These are phyloP conservation scores for Pisolithus marmoratus DNA, from an alignment of 768 basidiomycete genomes.

Conservation along the genomic window DNA sequence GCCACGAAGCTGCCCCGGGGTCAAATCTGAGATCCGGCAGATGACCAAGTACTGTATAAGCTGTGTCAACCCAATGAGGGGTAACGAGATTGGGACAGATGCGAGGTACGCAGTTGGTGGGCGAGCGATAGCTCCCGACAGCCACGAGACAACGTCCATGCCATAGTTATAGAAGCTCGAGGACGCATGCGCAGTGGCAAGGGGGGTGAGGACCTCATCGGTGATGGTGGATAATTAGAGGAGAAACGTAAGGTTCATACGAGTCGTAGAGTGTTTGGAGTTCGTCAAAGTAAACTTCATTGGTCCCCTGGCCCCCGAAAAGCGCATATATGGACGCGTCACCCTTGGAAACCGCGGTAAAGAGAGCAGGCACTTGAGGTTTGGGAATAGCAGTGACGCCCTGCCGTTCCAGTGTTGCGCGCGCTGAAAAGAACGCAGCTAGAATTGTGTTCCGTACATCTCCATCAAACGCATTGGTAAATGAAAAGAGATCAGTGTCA, in stretches of 20 bases:
- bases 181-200: conserved; percentile 51
- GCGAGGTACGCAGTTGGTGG: conserved; percentile 85
- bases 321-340: conserved; percentile 81
- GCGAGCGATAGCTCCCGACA: conserved; percentile 60
- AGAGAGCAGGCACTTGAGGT: conserved; percentile 60
- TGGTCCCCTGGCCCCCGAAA: conserved; percentile 97
- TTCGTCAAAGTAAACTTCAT: conserved; percentile 98
- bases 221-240: conserved; percentile 65
- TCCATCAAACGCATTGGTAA: conserved; percentile 67
- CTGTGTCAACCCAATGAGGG: conserved; percentile 94
- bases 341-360: conserved; percentile 54
- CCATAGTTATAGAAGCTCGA: conserved; percentile 73
- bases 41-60: conserved; percentile 87
- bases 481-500: conserved; percentile 72
- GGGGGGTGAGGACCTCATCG: conserved; percentile 61
- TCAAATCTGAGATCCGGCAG: conserved; percentile 67
- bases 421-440: conserved; percentile 71
- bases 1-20: conserved; percentile 73
- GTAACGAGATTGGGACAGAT: conserved; percentile 89
- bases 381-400: conserved; percentile 51
- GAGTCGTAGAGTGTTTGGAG: conserved; percentile 86
- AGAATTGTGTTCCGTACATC: conserved; percentile 76
- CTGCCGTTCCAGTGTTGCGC: conserved; percentile 60
- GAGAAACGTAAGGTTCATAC: conserved; percentile 79
- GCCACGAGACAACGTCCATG: conserved; percentile 80